Evolutionary conservation across 257 asterid genomes (phyloP).

Genomic region (Gardenia jasminoides): DNA sequence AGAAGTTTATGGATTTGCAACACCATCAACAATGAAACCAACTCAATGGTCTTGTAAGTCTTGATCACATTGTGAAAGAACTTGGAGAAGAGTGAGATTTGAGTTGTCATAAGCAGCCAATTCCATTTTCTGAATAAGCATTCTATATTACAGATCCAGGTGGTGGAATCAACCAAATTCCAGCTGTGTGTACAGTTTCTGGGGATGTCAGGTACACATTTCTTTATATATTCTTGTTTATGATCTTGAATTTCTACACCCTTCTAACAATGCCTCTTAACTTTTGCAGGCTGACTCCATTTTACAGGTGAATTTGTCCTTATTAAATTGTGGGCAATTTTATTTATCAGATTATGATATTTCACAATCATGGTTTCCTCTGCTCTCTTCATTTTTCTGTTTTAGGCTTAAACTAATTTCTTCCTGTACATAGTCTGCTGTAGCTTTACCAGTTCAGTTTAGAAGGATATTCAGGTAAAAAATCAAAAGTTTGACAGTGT

Average conservation of each 20-base stretch:
- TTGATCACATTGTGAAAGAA: constrained; percentile 13
- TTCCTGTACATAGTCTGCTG: not conserved
- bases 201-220: constrained; percentile 85
- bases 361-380: not conserved
- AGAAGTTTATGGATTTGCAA: constrained; percentile 76
- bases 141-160: constrained; percentile 75
- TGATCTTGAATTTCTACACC: constrained; percentile 18
- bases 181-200: constrained; percentile 78
- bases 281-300: constrained; percentile 89
- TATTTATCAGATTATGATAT: not conserved
- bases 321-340: not conserved
- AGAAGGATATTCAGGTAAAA: constrained; percentile 3
- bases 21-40: constrained; percentile 99
- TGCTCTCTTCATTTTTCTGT: not conserved
- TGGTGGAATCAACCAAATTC: constrained; percentile 97
- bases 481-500: not conserved
- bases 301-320: constrained; percentile 60
- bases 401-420: not conserved
- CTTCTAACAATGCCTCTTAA: constrained; percentile 27
- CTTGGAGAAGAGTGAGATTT: not conserved
- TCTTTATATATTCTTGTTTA: constrained; percentile 15
- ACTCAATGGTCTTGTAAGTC: constrained; percentile 93
- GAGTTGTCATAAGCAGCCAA: constrained; percentile 12
- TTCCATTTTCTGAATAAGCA: constrained; percentile 16
- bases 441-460: not conserved